Evolutionary conservation across 176 grass and related monocot species (phyloP).

Genomic region (Rhynchospora breviuscula): DNA sequence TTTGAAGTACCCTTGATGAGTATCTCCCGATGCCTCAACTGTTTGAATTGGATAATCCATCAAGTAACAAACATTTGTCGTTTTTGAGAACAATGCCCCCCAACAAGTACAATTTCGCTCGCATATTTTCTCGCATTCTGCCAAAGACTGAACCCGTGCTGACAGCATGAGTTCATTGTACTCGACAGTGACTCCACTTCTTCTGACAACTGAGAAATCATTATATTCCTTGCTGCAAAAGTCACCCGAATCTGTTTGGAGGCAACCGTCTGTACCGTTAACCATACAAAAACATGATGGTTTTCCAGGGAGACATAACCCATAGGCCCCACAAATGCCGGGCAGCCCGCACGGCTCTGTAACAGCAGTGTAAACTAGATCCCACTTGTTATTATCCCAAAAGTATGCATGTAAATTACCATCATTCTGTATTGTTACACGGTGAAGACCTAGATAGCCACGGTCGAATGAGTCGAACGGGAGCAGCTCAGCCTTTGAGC

Average conservation of each 20-base stretch:
- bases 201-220: slow-evolving; percentile 43
- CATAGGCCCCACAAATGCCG: slow-evolving; percentile 46
- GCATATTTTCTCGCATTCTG: slow-evolving; percentile 42
- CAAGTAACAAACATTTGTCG: slow-evolving; percentile 45
- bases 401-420: slow-evolving; percentile 67
- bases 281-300: slow-evolving; percentile 45
- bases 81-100: slow-evolving; percentile 38
- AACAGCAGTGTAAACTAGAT: slow-evolving; percentile 41
- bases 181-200: slow-evolving; percentile 35
- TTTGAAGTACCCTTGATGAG: slow-evolving; percentile 63
- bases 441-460: slow-evolving; percentile 35
- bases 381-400: slow-evolving; percentile 40
- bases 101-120: slow-evolving; percentile 56
- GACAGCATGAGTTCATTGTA: slow-evolving; percentile 50
- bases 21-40: slow-evolving; percentile 40
- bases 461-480: slow-evolving; percentile 55
- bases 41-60: slow-evolving; percentile 58
- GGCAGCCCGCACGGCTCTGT: slow-evolving; percentile 40
- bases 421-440: slow-evolving; percentile 57
- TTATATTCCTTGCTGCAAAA: slow-evolving; percentile 20
- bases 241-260: slow-evolving; percentile 27
- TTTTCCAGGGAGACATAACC: slow-evolving; percentile 42
- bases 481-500: slow-evolving; percentile 34
- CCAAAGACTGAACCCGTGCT: slow-evolving; percentile 26
- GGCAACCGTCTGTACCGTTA: slow-evolving; percentile 15